These are phyloP conservation scores for Blastobotrys arbuscula DNA, from an alignment of 1,139 yeast genomes.

Conservation along the genomic window DNA sequence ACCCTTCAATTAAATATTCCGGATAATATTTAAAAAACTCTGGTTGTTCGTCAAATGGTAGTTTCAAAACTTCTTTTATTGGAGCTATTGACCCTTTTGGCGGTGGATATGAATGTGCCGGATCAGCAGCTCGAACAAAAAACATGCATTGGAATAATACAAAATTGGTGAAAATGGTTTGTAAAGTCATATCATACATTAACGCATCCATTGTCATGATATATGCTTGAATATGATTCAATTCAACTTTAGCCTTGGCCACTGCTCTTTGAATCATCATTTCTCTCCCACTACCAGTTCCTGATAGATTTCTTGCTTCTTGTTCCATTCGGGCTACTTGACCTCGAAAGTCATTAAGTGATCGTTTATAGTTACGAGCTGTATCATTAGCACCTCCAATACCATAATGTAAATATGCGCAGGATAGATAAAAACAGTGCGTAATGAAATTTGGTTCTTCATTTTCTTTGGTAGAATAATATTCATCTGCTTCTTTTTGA, in stretches of 20 bases:
- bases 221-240: constrained; percentile 40
- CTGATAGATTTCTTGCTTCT: constrained; percentile 31
- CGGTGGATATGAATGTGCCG: constrained; percentile 56
- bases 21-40: constrained; percentile 75
- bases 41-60: constrained; percentile 59
- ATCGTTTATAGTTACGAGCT: constrained; percentile 49
- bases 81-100: too few relatives aligned
- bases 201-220: constrained; percentile 21
- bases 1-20: constrained; percentile 78
- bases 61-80: constrained; percentile 17
- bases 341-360: constrained; percentile 47
- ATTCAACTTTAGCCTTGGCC: constrained; percentile 42
- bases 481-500: constrained; percentile 58
- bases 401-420: constrained; percentile 83
- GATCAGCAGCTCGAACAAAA: constrained; percentile 66
- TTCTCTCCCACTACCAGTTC: constrained; percentile 5
- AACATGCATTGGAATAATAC: constrained; percentile 70
- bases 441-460: constrained; percentile 68
- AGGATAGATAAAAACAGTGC: constrained; percentile 75
- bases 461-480: constrained; percentile 35
- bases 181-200: constrained; percentile 17
- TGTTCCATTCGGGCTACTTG: constrained; percentile 43
- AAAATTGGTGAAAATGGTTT: constrained; percentile 63
- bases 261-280: constrained; percentile 20
- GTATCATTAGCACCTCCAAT: constrained; percentile 68